These are phyloP conservation scores for Erythrobasidium hasegawianum DNA, from an alignment of 1,284 basidiomycete species.

Conservation along the genomic window DNA sequence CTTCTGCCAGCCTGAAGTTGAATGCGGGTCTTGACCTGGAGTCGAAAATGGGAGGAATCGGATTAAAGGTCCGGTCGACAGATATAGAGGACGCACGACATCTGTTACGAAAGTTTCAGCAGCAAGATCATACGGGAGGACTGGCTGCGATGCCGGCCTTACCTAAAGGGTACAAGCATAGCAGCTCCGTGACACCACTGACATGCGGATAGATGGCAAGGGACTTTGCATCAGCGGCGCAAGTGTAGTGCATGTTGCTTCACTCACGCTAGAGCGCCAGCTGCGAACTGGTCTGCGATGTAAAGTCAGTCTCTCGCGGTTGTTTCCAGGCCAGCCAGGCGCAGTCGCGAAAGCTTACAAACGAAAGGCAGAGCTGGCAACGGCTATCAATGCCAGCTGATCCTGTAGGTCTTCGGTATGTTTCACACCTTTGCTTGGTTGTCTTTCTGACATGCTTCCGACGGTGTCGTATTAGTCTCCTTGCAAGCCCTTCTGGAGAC, in stretches of 20 bases:
- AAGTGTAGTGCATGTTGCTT: too few species aligned
- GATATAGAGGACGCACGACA: slow-evolving; percentile 8
- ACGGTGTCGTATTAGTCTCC: too few species aligned
- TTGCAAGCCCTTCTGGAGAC: too few species aligned
- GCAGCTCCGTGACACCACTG: slow-evolving; percentile 65
- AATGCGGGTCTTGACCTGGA: slow-evolving; percentile 87
- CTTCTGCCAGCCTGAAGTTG: slow-evolving; percentile 80
- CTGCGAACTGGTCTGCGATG: slow-evolving; percentile 65
- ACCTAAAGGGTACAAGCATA: slow-evolving; percentile 91
- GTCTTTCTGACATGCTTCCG: too few species aligned
- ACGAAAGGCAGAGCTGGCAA: slow-evolving; percentile 44
- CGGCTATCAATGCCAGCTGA: too few species aligned
- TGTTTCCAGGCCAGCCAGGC: background rate
- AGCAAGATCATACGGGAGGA: background rate
- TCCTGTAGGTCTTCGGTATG: too few species aligned
- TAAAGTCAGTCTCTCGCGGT: background rate
- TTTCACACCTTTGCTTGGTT: too few species aligned
- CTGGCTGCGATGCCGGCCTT: slow-evolving; percentile 45
- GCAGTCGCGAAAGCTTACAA: slow-evolving; percentile 24
- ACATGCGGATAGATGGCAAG: background rate
- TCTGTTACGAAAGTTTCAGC: slow-evolving; percentile 1
- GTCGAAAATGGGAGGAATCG: slow-evolving; percentile 48
- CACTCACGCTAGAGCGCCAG: slow-evolving; percentile 71
- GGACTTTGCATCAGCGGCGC: background rate
- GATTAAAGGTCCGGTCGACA: slow-evolving; percentile 32